Base-by-base conservation (phyloP, 352 stramenopile genomes). In the Pythium periplocum region DNA sequence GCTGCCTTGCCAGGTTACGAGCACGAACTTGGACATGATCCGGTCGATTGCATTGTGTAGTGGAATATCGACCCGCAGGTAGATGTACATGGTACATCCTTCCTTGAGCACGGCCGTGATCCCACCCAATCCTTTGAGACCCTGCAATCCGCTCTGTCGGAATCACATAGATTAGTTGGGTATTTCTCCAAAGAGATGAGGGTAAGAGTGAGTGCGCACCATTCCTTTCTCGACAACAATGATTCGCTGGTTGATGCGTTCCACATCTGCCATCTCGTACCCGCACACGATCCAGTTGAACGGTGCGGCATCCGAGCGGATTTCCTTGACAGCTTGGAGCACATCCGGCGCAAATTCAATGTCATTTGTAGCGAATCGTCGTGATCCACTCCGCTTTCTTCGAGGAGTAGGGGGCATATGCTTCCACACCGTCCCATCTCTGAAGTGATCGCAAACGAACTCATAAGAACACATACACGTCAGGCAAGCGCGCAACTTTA, bases 231-330 rank as follows among this genome's bases (percentile, higher is more conserved):
- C 84, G 39, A 93, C 57, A 7, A 95, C 75, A 12, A 91, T 67
- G 54, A 95, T 76, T 42, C 68, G 71, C 57, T 90, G 83, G 5
- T 68, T 77, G 3, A 67, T 70, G 35, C 59, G 72, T 41, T 90
- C 78, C 33, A 73, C 64, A 45, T 93, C 82, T 30, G 68, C 74
- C 30, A 60, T 72, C 51, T 90, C 79, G 48, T 91, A 95, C 0
- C 84, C 84, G 50, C 80, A 89, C 33, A 95, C 81, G 30, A 87
- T 73, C 84, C 84, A 95, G 45, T 95, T 95, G 54, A 88, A 90
- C 11, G 83, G 84, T 34, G 74, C 78, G 8, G 68, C 61, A 57
- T 95, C 83, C 4, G 82, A 90, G 43, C 83, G 84, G 55, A 95
- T 90, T 31, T 95, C 84, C 31, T 85, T 75, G 41, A 93, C 79